These are phyloP conservation scores for Ascomycota sp. DNA, from an alignment of 2,329 filamentous ascomycete genomes.

Conservation along the genomic window DNA sequence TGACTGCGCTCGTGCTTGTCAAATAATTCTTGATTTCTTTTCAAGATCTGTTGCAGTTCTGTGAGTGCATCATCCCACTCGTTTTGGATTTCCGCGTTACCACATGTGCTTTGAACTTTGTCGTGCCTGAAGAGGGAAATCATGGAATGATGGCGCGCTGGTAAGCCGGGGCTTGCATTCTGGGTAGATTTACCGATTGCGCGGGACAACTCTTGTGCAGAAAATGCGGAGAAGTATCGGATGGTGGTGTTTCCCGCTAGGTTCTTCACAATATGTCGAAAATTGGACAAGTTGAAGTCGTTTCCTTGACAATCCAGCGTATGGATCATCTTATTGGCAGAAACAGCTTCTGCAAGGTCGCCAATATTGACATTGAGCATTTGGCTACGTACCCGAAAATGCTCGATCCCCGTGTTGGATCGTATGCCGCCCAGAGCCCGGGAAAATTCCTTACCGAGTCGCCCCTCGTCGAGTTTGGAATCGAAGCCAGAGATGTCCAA, in stretches of 20 bases:
- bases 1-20: conserved; percentile 5
- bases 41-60: conserved; percentile 13
- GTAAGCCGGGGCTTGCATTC: conserved; percentile 8
- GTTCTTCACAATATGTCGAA: conserved; percentile 24
- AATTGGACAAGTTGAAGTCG: conserved; percentile 30
- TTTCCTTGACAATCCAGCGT: conserved; percentile 35
- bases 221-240: conserved; percentile 22
- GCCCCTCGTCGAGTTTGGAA: conserved; percentile 35
- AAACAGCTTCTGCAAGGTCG: conserved; percentile 27
- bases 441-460: conserved; percentile 31
- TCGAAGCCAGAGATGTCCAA: conserved; percentile 36
- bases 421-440: conserved; percentile 26
- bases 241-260: conserved; percentile 21
- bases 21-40: conserved; percentile 13
- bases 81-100: conserved; percentile 14
- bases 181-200: conserved; percentile 15
- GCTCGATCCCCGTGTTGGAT: conserved; percentile 21
- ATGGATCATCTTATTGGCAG: conserved; percentile 24
- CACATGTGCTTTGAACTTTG: conserved; percentile 9
- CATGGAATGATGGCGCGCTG: conserved; percentile 13
- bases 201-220: conserved; percentile 14
- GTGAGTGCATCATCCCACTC: conserved; percentile 18
- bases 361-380: conserved; percentile 32
- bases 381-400: conserved; percentile 35
- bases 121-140: conserved; percentile 15